Evolutionary conservation across 1,284 basidiomycete genomes (phyloP).

Genomic region (Sporisorium scitamineum): DNA sequence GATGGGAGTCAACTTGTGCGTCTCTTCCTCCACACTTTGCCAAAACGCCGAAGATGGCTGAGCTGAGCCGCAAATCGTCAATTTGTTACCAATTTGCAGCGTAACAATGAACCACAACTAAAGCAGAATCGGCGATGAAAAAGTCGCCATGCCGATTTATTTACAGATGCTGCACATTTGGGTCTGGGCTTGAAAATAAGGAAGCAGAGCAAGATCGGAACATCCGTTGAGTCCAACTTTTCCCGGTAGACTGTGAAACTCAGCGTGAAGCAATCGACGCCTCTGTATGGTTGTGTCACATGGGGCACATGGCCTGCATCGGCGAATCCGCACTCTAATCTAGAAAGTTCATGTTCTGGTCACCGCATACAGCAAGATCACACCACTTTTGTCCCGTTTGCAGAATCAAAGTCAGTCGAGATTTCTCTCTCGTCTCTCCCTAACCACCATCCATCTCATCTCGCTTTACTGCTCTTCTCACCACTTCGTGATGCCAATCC

Average conservation of each 20-base stretch:
- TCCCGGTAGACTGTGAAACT: too few relatives aligned
- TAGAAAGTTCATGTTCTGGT: too few relatives aligned
- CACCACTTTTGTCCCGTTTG: too few relatives aligned
- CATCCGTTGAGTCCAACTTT: too few relatives aligned
- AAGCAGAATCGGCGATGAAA: neutral
- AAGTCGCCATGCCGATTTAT: neutral
- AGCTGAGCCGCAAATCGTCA: neutral
- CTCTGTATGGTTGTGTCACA: neutral
- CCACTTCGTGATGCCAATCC: neutral
- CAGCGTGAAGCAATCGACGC: too few relatives aligned
- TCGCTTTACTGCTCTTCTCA: too few relatives aligned
- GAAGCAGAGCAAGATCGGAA: too few relatives aligned
- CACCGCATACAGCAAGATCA: too few relatives aligned
- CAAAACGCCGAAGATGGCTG: slow-evolving; percentile 11
- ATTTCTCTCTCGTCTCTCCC: neutral
- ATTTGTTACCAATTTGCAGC: neutral
- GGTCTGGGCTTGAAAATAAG: too few relatives aligned
- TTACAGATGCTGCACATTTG: too few relatives aligned
- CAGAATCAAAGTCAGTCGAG: neutral
- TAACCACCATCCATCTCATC: neutral
- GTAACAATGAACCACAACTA: neutral
- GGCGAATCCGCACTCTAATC: neutral
- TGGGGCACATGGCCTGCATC: too few relatives aligned
- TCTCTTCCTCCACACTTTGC: slow-evolving; percentile 4
- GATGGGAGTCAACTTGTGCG: neutral